A percentile compares a stretch with the other conserved stretches of the same genome.
These are phyloP conservation scores for Phaeolepiota aurea DNA, from an alignment of 768 basidiomycete species.

Conservation along the genomic window DNA sequence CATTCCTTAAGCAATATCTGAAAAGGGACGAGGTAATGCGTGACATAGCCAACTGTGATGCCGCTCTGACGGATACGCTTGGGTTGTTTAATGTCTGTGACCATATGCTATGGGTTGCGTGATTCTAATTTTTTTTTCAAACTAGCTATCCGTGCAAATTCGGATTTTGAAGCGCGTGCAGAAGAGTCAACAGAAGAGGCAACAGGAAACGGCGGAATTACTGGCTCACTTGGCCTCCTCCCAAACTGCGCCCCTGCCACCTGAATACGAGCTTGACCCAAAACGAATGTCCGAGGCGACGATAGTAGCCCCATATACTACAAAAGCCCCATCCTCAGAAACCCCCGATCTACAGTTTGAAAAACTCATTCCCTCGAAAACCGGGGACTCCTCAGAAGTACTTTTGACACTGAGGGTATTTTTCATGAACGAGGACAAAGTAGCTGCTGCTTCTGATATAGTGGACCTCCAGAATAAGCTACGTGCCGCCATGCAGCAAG, in stretches of 20 bases:
- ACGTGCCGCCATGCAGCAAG: conserved; percentile 39
- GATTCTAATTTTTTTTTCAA: background rate
- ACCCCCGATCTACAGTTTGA: conserved; percentile 10
- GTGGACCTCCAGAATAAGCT: conserved; percentile 47
- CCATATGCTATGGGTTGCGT: conserved; percentile 17
- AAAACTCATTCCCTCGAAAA: conserved; percentile 3
- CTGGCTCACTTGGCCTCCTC: background rate
- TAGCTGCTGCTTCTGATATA: conserved; percentile 43
- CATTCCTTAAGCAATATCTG: conserved; percentile 64
- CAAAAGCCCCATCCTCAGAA: conserved; percentile 7
- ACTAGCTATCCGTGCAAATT: conserved; percentile 15
- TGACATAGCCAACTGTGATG: conserved; percentile 39
- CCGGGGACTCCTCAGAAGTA: conserved; percentile 9
- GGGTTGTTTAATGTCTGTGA: conserved; percentile 37
- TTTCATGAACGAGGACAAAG: conserved; percentile 13
- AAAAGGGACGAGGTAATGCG: conserved; percentile 49
- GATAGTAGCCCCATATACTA: conserved; percentile 3
- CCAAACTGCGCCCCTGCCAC: background rate
- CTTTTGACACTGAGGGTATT: conserved; percentile 16
- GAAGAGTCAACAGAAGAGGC: background rate
- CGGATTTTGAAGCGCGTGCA: conserved; percentile 17
- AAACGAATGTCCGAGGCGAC: background rate
- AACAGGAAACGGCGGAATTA: background rate
- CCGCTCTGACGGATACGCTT: conserved; percentile 44
- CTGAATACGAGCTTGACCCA: background rate